These are phyloP conservation scores for Kodamaea alishanica DNA, from an alignment of 1,139 yeast species.

Conservation along the genomic window DNA sequence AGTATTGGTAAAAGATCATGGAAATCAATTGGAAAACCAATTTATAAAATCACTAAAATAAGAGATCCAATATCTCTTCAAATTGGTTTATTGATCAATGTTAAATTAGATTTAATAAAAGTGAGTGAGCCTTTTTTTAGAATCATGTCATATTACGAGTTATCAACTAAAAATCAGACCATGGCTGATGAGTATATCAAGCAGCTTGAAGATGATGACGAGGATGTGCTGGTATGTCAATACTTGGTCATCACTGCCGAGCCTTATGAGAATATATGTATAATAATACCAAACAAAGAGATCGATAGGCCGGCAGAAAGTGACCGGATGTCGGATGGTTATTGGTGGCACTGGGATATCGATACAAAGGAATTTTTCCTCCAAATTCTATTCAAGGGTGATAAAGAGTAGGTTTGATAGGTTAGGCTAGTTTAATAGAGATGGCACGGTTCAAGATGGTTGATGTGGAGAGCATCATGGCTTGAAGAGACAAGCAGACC, in stretches of 20 bases:
- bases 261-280: slow-evolving; percentile 75
- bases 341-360: slow-evolving; percentile 70
- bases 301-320: slow-evolving; percentile 41
- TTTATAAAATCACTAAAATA: slow-evolving; percentile 61
- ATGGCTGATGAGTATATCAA: slow-evolving; percentile 23
- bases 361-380: slow-evolving; percentile 67
- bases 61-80: slow-evolving; percentile 56
- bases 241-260: slow-evolving; percentile 76
- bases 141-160: slow-evolving; percentile 73
- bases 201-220: slow-evolving; percentile 19
- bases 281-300: slow-evolving; percentile 64
- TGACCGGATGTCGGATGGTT: slow-evolving; percentile 35
- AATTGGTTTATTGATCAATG: slow-evolving; percentile 58
- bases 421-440: too few relatives aligned
- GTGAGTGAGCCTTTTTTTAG: slow-evolving; percentile 58
- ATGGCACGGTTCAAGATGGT: too few relatives aligned
- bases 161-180: slow-evolving; percentile 42
- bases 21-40: slow-evolving; percentile 69
- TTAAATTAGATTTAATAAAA: slow-evolving; percentile 52
- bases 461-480: too few relatives aligned
- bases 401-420: not conserved
- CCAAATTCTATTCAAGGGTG: slow-evolving; percentile 56
- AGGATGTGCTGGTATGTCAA: slow-evolving; percentile 46
- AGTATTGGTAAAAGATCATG: slow-evolving; percentile 43
- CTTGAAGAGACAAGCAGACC: too few relatives aligned